Percentiles rank a stretch among this genome's conserved stretches.
Evolutionary conservation across 306 rosid genomes (phyloP).

Genomic region (Inga laurina): DNA sequence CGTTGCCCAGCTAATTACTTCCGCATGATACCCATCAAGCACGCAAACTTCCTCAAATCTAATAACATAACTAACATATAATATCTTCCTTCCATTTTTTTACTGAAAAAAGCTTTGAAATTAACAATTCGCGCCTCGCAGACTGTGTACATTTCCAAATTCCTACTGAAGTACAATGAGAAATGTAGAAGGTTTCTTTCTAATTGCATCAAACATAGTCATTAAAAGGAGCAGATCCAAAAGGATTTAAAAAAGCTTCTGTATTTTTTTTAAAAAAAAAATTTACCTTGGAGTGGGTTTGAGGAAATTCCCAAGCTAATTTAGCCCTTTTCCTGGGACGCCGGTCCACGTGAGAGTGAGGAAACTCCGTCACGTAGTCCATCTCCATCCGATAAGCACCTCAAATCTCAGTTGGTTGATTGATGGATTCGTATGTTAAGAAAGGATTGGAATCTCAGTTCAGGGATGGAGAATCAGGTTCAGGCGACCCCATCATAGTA

Average conservation of each 20-base stretch:
- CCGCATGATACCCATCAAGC: background rate
- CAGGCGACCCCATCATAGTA: background rate
- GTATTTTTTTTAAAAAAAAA: background rate
- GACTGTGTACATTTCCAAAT: background rate
- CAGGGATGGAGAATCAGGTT: constrained; percentile 21
- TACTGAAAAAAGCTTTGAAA: background rate
- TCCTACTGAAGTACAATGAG: background rate
- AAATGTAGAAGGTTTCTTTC: background rate
- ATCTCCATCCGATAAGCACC: constrained; percentile 41
- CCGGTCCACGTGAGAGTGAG: constrained; percentile 50
- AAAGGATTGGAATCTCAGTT: background rate
- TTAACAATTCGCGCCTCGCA: background rate
- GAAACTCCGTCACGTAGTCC: constrained; percentile 47
- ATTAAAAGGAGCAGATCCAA: constrained; percentile 12
- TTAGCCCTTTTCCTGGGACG: constrained; percentile 59
- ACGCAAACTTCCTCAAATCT: background rate
- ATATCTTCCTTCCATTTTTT: background rate
- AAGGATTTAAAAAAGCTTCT: background rate
- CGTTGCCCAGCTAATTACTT: background rate
- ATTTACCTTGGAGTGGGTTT: constrained; percentile 47
- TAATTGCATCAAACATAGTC: background rate
- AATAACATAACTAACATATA: background rate
- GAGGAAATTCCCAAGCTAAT: constrained; percentile 53
- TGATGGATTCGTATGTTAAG: background rate
- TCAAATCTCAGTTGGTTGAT: constrained; percentile 27